Percentiles rank a stretch among this genome's conserved stretches.
phyloP scores from a whole-genome alignment of 345 rosid genomes.

The Euphorbia pulcherrima region DNA sequence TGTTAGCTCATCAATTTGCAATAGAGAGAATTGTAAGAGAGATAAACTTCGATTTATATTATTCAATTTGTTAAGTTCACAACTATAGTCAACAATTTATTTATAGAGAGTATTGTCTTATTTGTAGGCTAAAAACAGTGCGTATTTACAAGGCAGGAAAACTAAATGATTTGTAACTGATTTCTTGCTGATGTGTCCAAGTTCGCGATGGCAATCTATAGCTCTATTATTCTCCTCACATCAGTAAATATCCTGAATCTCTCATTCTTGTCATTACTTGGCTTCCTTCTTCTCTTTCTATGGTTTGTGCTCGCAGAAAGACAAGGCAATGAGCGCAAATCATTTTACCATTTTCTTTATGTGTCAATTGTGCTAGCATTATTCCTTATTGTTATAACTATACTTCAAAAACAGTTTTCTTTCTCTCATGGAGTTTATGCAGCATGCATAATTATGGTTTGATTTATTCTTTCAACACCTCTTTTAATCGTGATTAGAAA shows the following conservation, averaged over 20 bases:
- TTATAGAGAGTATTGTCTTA: too few species aligned
- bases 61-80: too few species aligned
- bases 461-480: slow-evolving; percentile 58
- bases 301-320: slow-evolving; percentile 58
- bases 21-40: too few species aligned
- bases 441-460: slow-evolving; percentile 37
- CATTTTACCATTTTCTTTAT: slow-evolving; percentile 59
- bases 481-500: slow-evolving; percentile 55
- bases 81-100: too few species aligned
- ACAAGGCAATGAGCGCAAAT: slow-evolving; percentile 51
- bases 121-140: too few species aligned
- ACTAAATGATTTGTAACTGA: too few species aligned
- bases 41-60: too few species aligned
- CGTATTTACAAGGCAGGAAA: too few species aligned
- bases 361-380: slow-evolving; percentile 58
- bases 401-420: slow-evolving; percentile 44
- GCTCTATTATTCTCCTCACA: too few species aligned
- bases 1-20: too few species aligned
- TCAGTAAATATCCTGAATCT: slow-evolving; percentile 66
- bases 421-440: slow-evolving; percentile 55
- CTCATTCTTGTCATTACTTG: slow-evolving; percentile 71
- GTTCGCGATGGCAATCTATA: too few species aligned
- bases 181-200: too few species aligned
- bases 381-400: slow-evolving; percentile 61
- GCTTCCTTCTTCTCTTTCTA: slow-evolving; percentile 75